Base-by-base conservation (phyloP, 768 basidiomycete genomes). In the Boletus huronensis region DNA sequence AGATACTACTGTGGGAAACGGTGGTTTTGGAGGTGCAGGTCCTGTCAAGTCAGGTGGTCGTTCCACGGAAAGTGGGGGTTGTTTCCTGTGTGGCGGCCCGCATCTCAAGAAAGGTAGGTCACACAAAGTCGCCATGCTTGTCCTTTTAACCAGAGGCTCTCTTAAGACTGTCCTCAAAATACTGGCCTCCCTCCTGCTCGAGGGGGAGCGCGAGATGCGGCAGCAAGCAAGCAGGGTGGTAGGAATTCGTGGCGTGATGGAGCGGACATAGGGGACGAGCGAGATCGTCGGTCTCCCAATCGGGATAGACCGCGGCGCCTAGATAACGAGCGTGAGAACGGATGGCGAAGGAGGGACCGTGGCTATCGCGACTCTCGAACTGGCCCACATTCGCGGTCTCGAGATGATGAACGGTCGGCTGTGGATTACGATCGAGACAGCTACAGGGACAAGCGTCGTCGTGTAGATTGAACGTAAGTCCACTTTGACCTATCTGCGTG, bases 71-170 rank as follows among this genome's bases (percentile, higher is more conserved):
- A 76, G 73, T 1, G 83, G 79, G 2, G 93, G 91, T 0, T 99
- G 97, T 68, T 99, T 96, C 77, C 69, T 84, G 34, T 99, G 97
- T 68, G 96, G 96, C 6, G 95, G 95, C 0, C 88, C 91, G 6
- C 96, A 98, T 77, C 74, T 96, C 32, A 93, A 92, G 70, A 91
- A 88, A 79, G 93, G 93, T 90, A 57, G 23, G 69, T 16, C 32
- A 40, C 25, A 38, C 19, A 11, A 3, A 10, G 11, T 21, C 40
- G 34, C 17, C 34, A 6, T 48, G 35, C 19, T 17, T 5, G 14
- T 48, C 21, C 4, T 41, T 66, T 55, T 39, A 40, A 53, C 62
- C 14, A 57, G 9, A 21, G n/a, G 9, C 43, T 34, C 4, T 42
- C 26, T 40, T 32, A 14, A 82, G 80, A 82, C 55, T 82, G 80